Evolutionary conservation across 257 asterid species (phyloP).

Genomic region (Lithospermum erythrorhizon): DNA sequence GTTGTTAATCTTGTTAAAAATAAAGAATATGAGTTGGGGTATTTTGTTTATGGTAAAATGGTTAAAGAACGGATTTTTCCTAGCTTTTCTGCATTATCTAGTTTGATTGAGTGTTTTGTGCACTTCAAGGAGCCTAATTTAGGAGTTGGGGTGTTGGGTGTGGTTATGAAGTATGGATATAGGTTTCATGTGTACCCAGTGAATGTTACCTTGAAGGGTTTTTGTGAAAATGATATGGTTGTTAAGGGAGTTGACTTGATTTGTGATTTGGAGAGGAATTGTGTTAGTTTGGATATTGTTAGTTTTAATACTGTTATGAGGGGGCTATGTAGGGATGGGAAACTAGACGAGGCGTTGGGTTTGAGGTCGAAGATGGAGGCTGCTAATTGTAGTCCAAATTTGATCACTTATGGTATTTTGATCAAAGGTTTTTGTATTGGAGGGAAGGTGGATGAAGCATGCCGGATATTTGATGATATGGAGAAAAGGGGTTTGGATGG

Average conservation of each 20-base stretch:
- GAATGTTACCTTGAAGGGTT: constrained; percentile 47
- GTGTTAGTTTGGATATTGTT: constrained; percentile 29
- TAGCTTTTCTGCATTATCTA: constrained; percentile 33
- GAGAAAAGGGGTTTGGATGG: constrained; percentile 32
- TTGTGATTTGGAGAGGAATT: constrained; percentile 29
- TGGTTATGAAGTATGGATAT: constrained; percentile 47
- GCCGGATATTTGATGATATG: constrained; percentile 43
- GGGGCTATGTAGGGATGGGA: constrained; percentile 52
- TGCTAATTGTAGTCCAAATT: constrained; percentile 26
- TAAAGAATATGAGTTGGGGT: constrained; percentile 35
- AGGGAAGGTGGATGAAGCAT: constrained; percentile 35
- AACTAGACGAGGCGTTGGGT: constrained; percentile 33
- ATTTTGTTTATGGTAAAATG: constrained; percentile 31
- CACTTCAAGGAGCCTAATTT: constrained; percentile 27
- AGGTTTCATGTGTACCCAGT: constrained; percentile 26
- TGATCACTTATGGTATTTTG: constrained; percentile 36
- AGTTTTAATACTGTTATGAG: constrained; percentile 52
- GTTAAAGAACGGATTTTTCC: constrained; percentile 24
- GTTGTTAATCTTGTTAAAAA: constrained; percentile 45
- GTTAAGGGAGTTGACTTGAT: constrained; percentile 35
- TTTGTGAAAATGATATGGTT: constrained; percentile 36
- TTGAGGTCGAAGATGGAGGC: constrained; percentile 47
- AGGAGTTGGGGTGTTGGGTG: constrained; percentile 38
- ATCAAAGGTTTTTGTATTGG: constrained; percentile 37
- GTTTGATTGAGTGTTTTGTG: constrained; percentile 43